phyloP scores from a whole-genome alignment of 805 yeast genomes.

The Candida suzukii region DNA sequence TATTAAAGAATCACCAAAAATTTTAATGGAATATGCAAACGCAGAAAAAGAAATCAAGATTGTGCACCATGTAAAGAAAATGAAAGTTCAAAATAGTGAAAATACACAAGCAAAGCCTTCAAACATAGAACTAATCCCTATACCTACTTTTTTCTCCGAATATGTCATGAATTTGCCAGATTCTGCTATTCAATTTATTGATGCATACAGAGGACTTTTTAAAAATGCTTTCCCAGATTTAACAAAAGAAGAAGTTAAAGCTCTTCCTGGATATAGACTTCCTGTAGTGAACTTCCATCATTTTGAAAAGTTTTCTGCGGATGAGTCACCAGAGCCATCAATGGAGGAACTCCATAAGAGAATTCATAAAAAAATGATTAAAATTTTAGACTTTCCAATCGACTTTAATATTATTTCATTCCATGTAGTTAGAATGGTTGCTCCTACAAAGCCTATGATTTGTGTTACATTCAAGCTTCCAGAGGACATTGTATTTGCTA shows the following conservation, averaged over 20 bases:
- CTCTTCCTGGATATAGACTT: conserved; percentile 42
- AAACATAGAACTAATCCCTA: conserved; percentile 20
- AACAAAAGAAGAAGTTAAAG: conserved; percentile 26
- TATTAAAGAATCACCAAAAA: conserved; percentile 51
- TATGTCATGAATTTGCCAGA: conserved; percentile 97
- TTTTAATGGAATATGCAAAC: conserved; percentile 41
- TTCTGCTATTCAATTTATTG: conserved; percentile 76
- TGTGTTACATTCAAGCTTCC: conserved; percentile 79
- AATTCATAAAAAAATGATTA: conserved; percentile 46
- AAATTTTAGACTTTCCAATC: conserved; percentile 39
- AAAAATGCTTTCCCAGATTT: conserved; percentile 28
- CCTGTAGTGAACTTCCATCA: conserved; percentile 87
- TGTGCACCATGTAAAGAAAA: conserved; percentile 25
- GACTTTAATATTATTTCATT: conserved; percentile 46
- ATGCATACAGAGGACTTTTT: conserved; percentile 72
- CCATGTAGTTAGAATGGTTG: conserved; percentile 87
- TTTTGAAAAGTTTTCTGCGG: conserved; percentile 80
- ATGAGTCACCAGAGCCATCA: conserved; percentile 59
- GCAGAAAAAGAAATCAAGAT: conserved; percentile 28
- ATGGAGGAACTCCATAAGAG: conserved; percentile 62
- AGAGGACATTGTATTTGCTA: conserved; percentile 49
- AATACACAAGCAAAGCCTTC: conserved; percentile 13
- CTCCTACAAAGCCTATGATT: conserved; percentile 96
- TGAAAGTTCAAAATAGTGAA: conserved; percentile 10
- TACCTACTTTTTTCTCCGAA: conserved; percentile 57